Base-by-base conservation (phyloP, 352 stramenopile genomes). In the Salisapilia sapeloensis region DNA sequence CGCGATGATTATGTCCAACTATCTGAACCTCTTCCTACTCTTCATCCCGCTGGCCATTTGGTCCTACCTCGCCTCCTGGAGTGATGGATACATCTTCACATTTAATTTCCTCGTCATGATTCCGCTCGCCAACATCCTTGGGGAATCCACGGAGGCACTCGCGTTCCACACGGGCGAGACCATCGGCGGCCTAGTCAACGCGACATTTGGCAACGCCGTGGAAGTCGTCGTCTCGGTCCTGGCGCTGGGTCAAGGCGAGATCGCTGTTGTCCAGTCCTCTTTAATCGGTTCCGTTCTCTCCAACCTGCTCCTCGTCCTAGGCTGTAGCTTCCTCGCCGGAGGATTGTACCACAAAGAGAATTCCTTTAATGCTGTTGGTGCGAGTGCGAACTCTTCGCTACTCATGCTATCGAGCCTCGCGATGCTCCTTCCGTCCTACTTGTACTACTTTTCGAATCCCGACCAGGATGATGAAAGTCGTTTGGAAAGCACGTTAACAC, bases 81-180 rank as follows among this genome's bases (percentile, higher is more conserved):
- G 48, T 41, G 74, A 90, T 44, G 46, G 57, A 4, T 80, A 61
- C 50, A 53, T 97, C 28, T 98, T 98, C 49, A 54, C 77, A 31
- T 64, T 96, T 34, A 98, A 98, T 53, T 98, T 98, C 53, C 44
- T 97, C 35, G 84, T 92, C 24, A 96, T 98, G 82, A 96, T 93
- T 29, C 93, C 93, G 15, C 54, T 98, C 0, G 92, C 93, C 12
- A 89, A 83, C 28, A 70, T 97, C 30, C 50, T 98, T n/a, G 93
- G 93, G 16, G 91, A 97, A 32, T 83, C 96, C 13, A 98, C 94
- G 11, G 94, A 98, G 63, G 86, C 96, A 56, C 79, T 98, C 6
- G 89, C 94, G 7, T 81, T 89, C 47, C 92, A 98, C 59, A 97
- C 91, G 26, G 94, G 87, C 45, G 86, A 97, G 44, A 98, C 91